phyloP scores from a whole-genome alignment of 2,329 filamentous ascomycete species.

The Verticillium zaregamsianum region DNA sequence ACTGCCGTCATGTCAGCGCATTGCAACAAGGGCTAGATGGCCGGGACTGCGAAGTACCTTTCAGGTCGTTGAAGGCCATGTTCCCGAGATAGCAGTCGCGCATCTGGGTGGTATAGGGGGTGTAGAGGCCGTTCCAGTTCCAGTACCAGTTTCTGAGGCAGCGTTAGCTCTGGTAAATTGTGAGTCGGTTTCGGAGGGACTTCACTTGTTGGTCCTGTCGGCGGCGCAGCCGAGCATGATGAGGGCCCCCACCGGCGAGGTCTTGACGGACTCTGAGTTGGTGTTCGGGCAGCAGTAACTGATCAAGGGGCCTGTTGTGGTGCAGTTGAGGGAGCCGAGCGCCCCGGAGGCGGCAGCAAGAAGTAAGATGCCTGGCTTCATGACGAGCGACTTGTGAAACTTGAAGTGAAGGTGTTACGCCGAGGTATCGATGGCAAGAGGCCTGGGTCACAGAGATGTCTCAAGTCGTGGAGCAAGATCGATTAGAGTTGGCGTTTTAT shows the following conservation, averaged over 20 bases:
- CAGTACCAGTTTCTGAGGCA: slow-evolving; percentile 10
- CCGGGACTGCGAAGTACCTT: not conserved
- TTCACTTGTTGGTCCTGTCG: slow-evolving; percentile 10
- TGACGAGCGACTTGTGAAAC: not conserved
- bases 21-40: not conserved
- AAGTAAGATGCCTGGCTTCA: slow-evolving; percentile 5
- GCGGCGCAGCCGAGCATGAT: slow-evolving; percentile 12
- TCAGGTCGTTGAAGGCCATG: slow-evolving; percentile 10
- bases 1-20: not conserved
- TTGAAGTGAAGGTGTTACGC: not conserved
- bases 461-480: too few relatives aligned
- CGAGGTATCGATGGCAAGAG: too few relatives aligned
- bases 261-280: slow-evolving; percentile 13
- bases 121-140: slow-evolving; percentile 15
- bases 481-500: too few relatives aligned
- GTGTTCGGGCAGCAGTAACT: slow-evolving; percentile 13
- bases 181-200: not conserved
- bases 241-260: slow-evolving; percentile 5
- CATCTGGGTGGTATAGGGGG: slow-evolving; percentile 10
- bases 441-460: too few relatives aligned
- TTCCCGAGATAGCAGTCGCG: slow-evolving; percentile 11
- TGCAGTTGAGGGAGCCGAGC: slow-evolving; percentile 14
- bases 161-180: not conserved
- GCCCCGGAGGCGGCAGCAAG: slow-evolving; percentile 2
- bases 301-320: slow-evolving; percentile 7